Percentiles rank a stretch among this genome's conserved stretches.
Evolutionary conservation across 768 basidiomycete species (phyloP).

Genomic region (Amanita pseudoporphyria): DNA sequence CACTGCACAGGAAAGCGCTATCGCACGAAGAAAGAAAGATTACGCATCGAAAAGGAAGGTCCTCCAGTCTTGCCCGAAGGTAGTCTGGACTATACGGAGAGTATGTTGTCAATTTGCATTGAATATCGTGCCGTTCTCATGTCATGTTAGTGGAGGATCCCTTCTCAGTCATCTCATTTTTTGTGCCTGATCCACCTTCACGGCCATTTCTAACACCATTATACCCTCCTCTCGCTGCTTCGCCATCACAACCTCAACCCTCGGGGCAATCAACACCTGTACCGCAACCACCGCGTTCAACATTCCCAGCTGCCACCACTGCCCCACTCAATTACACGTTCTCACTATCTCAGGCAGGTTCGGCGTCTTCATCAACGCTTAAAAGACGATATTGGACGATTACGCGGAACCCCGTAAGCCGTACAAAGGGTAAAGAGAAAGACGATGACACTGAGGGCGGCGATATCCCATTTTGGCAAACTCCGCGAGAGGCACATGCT

Average conservation of each 20-base stretch:
- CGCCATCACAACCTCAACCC: conserved; percentile 18
- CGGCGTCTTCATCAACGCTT: conserved; percentile 12
- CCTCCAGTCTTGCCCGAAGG: conserved; percentile 65
- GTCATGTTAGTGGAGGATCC: conserved; percentile 63
- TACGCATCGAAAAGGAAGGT: conserved; percentile 69
- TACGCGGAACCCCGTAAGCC: conserved; percentile 36
- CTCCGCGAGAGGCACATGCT: conserved; percentile 41
- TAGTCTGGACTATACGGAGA: conserved; percentile 67
- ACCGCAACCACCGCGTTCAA: conserved; percentile 8
- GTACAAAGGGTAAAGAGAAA: conserved; percentile 39
- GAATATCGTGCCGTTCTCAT: not conserved
- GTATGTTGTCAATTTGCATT: conserved; percentile 29
- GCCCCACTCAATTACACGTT: conserved; percentile 17
- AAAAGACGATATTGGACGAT: conserved; percentile 57
- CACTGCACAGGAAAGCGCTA: conserved; percentile 54
- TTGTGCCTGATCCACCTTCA: conserved; percentile 49
- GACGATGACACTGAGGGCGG: conserved; percentile 36
- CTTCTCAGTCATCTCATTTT: conserved; percentile 53
- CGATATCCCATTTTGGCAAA: conserved; percentile 33
- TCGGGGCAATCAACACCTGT: conserved; percentile 15
- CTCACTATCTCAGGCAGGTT: conserved; percentile 6
- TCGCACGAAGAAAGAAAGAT: conserved; percentile 70
- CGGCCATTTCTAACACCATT: conserved; percentile 51
- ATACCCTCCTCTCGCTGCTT: conserved; percentile 31
- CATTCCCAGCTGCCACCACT: conserved; percentile 19